Evolutionary conservation across 2,329 filamentous ascomycete species (phyloP).

Genomic region (Arthrobotrys conoides): DNA sequence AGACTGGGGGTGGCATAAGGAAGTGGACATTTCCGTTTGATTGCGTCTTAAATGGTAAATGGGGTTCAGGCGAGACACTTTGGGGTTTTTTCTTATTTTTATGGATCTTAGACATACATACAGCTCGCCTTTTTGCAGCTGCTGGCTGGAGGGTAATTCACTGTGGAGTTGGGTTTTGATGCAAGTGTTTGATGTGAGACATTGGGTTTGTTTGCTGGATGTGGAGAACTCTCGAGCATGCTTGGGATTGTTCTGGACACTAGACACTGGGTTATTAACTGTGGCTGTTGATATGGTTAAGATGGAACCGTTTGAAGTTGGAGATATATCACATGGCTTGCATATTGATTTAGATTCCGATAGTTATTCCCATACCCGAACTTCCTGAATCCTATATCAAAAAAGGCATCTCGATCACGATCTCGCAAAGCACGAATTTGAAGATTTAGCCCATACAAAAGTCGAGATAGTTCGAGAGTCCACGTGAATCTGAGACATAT

Average conservation of each 20-base stretch:
- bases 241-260: not conserved
- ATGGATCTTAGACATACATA: slow-evolving; percentile 51
- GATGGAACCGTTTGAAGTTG: not conserved
- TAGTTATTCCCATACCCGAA: not conserved
- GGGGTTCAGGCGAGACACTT: slow-evolving; percentile 39
- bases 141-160: not conserved
- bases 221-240: not conserved
- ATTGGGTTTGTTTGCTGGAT: slow-evolving; percentile 16
- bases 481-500: slow-evolving; percentile 55
- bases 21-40: slow-evolving; percentile 6
- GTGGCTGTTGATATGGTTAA: too few relatives aligned
- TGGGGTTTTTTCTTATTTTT: slow-evolving; percentile 1
- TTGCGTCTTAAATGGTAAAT: not conserved
- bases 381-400: not conserved
- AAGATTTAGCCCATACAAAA: not conserved
- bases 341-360: slow-evolving; percentile 1
- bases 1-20: not conserved
- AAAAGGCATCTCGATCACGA: not conserved
- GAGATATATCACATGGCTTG: not conserved
- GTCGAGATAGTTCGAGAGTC: slow-evolving; percentile 3
- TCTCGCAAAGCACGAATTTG: not conserved
- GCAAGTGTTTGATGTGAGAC: slow-evolving; percentile 30
- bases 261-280: not conserved
- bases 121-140: not conserved
- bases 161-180: slow-evolving; percentile 4